Percentiles rank a stretch among this genome's conserved stretches.
Evolutionary conservation across 1,139 yeast genomes (phyloP).

Genomic region (Zygosaccharomyces pseudobailii): DNA sequence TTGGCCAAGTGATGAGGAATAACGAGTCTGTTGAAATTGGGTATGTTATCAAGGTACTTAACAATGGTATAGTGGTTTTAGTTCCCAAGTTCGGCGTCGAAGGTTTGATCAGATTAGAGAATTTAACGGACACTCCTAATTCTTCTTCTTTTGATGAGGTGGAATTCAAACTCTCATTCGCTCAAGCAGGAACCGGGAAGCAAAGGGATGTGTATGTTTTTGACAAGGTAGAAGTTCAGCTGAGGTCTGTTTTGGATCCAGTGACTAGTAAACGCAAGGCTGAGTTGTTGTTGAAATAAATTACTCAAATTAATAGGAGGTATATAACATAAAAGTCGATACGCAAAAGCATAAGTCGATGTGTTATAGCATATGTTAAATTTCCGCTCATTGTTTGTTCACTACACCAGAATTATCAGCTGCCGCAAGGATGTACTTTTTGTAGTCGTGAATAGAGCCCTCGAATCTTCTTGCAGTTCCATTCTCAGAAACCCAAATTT

Average conservation of each 20-base stretch:
- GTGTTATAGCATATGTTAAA: not conserved
- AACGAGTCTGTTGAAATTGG: conserved; percentile 77
- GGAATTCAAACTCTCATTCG: conserved; percentile 61
- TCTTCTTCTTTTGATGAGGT: conserved; percentile 74
- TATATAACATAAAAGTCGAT: not conserved
- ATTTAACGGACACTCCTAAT: conserved; percentile 58
- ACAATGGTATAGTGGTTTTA: conserved; percentile 89
- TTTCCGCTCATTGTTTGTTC: conserved; percentile 52
- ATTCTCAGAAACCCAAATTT: conserved; percentile 91
- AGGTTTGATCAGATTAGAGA: conserved; percentile 79
- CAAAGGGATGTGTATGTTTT: conserved; percentile 62
- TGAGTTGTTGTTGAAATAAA: conserved; percentile 54
- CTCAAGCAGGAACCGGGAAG: conserved; percentile 40
- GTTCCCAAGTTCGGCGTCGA: conserved; percentile 98
- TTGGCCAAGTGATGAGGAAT: conserved; percentile 93
- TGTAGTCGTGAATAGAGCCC: conserved; percentile 83
- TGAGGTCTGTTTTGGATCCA: conserved; percentile 77
- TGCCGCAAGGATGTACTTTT: conserved; percentile 72
- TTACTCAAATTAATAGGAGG: not conserved
- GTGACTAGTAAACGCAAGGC: conserved; percentile 92
- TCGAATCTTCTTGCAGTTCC: conserved; percentile 75
- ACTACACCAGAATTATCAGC: conserved; percentile 90
- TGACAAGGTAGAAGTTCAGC: conserved; percentile 79
- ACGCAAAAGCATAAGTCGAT: not conserved
- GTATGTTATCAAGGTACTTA: conserved; percentile 84